These are phyloP conservation scores for Angomonas desouzai DNA, from an alignment of 208 protist genomes.

Conservation along the genomic window DNA sequence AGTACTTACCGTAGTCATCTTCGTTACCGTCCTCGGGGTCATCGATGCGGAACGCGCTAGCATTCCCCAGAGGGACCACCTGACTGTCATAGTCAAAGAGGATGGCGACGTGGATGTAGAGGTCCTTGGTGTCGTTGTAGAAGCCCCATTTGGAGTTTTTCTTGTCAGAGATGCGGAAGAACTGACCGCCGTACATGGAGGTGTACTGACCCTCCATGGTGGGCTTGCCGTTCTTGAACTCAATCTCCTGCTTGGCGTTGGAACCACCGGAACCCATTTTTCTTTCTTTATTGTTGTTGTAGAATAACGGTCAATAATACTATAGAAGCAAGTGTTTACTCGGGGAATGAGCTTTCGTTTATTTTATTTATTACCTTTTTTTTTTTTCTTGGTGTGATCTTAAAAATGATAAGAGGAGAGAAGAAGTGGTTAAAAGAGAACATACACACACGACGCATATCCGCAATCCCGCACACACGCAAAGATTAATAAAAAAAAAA, in stretches of 20 bases:
- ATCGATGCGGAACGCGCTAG: slow-evolving; percentile 68
- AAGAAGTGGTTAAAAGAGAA: too few relatives aligned
- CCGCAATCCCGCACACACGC: too few relatives aligned
- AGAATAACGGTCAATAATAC: too few relatives aligned
- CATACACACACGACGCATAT: too few relatives aligned
- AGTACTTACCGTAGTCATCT: slow-evolving; percentile 72
- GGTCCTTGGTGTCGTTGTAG: slow-evolving; percentile 73
- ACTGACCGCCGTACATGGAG: slow-evolving; percentile 71
- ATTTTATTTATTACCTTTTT: too few relatives aligned
- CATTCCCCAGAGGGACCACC: slow-evolving; percentile 64
- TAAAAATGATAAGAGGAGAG: too few relatives aligned
- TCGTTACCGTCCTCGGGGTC: slow-evolving; percentile 71
- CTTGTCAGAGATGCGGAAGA: slow-evolving; percentile 65
- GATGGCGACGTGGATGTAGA: slow-evolving; percentile 73
- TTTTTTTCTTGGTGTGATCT: too few relatives aligned
- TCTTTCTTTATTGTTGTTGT: neutral
- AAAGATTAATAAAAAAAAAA: too few relatives aligned
- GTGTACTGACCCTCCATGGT: slow-evolving; percentile 37
- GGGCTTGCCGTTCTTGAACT: slow-evolving; percentile 61
- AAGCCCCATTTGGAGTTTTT: slow-evolving; percentile 59
- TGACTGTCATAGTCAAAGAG: slow-evolving; percentile 83
- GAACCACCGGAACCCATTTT: slow-evolving; percentile 32
- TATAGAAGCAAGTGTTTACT: too few relatives aligned
- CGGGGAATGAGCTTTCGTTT: too few relatives aligned
- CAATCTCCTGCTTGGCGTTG: slow-evolving; percentile 7